phyloP scores from a whole-genome alignment of 179 eudicot species.

The Silene vulgaris region DNA sequence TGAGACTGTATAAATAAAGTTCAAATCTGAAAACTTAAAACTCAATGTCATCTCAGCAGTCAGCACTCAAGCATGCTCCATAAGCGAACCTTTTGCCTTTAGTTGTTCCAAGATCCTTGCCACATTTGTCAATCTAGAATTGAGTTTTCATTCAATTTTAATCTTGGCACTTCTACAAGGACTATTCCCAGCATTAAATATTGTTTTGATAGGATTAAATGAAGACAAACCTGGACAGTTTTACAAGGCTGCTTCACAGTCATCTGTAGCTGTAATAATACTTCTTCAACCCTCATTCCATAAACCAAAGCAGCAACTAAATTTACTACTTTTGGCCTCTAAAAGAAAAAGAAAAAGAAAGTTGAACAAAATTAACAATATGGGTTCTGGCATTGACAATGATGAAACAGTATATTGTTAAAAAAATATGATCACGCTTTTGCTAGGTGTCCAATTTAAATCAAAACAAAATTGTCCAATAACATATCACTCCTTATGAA shows the following conservation, averaged over 20 bases:
- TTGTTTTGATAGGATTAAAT: background rate
- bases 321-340: conserved; percentile 94
- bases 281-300: conserved; percentile 97
- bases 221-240: conserved; percentile 66
- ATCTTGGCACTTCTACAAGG: too few species aligned
- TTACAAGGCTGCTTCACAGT: conserved; percentile 80
- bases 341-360: conserved; percentile 23
- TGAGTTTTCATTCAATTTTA: too few species aligned
- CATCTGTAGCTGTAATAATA: conserved; percentile 77
- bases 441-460: background rate
- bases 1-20: too few species aligned
- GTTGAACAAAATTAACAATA: conserved; percentile 9
- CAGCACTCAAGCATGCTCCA: too few species aligned
- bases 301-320: conserved; percentile 85
- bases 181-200: background rate
- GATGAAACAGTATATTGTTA: background rate
- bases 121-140: too few species aligned
- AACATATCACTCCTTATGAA: too few species aligned
- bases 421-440: background rate
- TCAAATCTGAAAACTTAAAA: too few species aligned
- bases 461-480: background rate
- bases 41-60: too few species aligned
- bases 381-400: background rate
- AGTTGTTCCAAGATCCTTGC: too few species aligned
- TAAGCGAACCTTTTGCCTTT: too few species aligned